Evolutionary conservation across 371 early-diverging fungal species (phyloP), one percentile per base, ranked within the genome.

Genomic region (Syncephalis plumigaleata): DNA sequence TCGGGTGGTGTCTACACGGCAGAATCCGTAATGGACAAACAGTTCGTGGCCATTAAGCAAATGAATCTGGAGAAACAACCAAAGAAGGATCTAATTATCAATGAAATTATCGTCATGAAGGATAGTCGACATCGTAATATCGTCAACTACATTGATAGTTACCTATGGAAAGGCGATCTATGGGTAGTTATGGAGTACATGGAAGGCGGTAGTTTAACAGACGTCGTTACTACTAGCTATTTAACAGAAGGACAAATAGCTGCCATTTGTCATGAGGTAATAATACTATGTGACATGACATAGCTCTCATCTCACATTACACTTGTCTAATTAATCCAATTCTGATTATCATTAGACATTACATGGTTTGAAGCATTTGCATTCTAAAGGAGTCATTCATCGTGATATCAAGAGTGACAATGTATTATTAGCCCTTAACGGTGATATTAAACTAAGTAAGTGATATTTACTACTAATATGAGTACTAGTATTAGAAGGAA

Each of bases 371-470:
- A 73, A 70, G 50, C 94, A 91, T 61, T 64, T 97, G 49, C 98
- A 98, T 54, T 79, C 82, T 8, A 82, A 86, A 54, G 85, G 89
- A 24, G 87, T 98, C 23, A 92, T 95, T 56, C 95, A 95, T 62
- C 74, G 98, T 49, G 96, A 98, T 64, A 90, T 98, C 67, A 95
- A 96, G 69, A 84, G 88, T 49, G 96, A 96, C 60, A 98, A 98
- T 60, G 75, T 97, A 25, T 64, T 96, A 42, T 63, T 98, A 20
- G 73, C 81, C 20, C 50, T 79, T 54, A 77, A 79, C 54, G 96
- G 95, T 40, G 81, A 87, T 45, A 79, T 97, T 50, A 97, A 94
- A 65, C 68, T 93, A 46, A 90, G 83, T 64, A 74, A 69, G 70
- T 65, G 11, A 17, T 22, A 15, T 20, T 18, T 8, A 38, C 5